Percentiles rank a stretch among this genome's conserved stretches.
These are phyloP conservation scores for Nothophoma quercina DNA, from an alignment of 2,329 filamentous ascomycete genomes.

Conservation along the genomic window DNA sequence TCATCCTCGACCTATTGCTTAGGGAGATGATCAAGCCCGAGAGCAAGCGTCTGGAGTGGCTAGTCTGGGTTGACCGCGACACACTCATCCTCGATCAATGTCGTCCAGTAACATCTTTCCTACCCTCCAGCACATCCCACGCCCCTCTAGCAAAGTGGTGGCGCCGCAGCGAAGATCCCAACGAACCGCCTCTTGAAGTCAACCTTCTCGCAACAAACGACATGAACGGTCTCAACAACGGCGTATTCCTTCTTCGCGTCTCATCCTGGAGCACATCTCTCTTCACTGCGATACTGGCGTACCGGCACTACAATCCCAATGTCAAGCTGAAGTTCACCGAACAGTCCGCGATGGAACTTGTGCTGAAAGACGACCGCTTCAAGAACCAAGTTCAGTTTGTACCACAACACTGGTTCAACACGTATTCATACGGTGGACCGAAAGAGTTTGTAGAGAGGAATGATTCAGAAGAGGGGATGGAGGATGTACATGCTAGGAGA, in stretches of 20 bases:
- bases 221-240: constrained; percentile 54
- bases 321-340: constrained; percentile 48
- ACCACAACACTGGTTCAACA: constrained; percentile 56
- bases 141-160: constrained; percentile 21
- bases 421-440: constrained; percentile 46
- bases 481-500: constrained; percentile 42
- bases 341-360: constrained; percentile 52
- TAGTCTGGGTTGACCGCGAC: constrained; percentile 56
- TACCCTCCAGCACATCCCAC: constrained; percentile 39
- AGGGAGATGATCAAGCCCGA: constrained; percentile 46
- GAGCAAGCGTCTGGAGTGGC: constrained; percentile 52
- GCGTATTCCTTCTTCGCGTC: constrained; percentile 54
- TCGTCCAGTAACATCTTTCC: constrained; percentile 51
- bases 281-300: constrained; percentile 51
- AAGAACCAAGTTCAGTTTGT: constrained; percentile 42
- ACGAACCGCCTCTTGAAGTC: constrained; percentile 19
- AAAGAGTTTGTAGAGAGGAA: constrained; percentile 24
- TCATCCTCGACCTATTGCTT: constrained; percentile 52
- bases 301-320: constrained; percentile 50
- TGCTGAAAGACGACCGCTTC: constrained; percentile 47
- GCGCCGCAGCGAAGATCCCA: constrained; percentile 4
- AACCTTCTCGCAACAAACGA: constrained; percentile 51
- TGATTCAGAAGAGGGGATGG: constrained; percentile 46
- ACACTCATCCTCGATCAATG: constrained; percentile 55
- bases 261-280: constrained; percentile 50